A percentile compares a stretch with the other conserved stretches of the same genome.
Evolutionary conservation across 345 rosid species (phyloP).

Genomic region (Noccaea caerulescens): DNA sequence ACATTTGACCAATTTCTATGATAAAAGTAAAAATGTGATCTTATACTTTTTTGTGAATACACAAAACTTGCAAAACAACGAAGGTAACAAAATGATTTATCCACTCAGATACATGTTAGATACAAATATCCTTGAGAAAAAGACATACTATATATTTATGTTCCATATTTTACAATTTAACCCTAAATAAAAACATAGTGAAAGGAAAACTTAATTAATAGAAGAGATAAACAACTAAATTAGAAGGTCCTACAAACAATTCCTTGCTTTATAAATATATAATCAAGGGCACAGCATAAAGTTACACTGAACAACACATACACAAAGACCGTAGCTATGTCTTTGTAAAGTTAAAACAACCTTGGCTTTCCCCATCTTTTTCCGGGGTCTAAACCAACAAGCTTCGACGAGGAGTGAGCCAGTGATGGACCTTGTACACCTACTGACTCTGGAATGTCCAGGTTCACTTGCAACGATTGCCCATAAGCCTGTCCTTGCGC

Average conservation of each 20-base stretch:
- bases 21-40: too few relatives aligned
- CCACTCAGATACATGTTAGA: background rate
- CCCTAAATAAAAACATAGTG: background rate
- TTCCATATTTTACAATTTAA: background rate
- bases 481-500: constrained; percentile 47
- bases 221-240: background rate
- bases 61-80: too few relatives aligned
- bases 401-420: constrained; percentile 59
- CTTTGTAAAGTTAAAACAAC: constrained; percentile 34
- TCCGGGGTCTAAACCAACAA: constrained; percentile 55
- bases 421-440: constrained; percentile 65
- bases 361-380: constrained; percentile 65
- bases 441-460: constrained; percentile 90
- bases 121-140: background rate
- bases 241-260: background rate
- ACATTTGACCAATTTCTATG: too few relatives aligned
- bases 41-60: too few relatives aligned
- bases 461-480: constrained; percentile 57
- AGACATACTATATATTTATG: background rate
- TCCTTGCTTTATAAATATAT: background rate
- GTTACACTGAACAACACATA: background rate
- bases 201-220: background rate
- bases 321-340: background rate
- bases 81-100: background rate
- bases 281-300: background rate